These are phyloP conservation scores for Tolypocladium tropicale DNA, from an alignment of 2,329 filamentous ascomycete genomes.

Conservation along the genomic window DNA sequence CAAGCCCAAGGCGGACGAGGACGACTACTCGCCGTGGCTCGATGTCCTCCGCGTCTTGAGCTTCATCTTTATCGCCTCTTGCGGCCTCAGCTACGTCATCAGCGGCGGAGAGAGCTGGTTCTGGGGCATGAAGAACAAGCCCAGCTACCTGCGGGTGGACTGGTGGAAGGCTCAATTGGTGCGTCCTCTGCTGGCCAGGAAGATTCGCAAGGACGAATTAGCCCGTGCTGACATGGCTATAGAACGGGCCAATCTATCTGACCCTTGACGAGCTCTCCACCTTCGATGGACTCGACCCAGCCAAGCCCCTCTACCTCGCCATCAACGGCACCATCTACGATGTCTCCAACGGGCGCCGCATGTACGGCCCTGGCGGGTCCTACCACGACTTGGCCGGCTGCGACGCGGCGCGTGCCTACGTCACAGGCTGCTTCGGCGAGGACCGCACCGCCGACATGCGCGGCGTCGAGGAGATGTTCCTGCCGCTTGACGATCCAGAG, in stretches of 20 bases:
- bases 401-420: constrained; percentile 79
- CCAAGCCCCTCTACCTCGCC: constrained; percentile 77
- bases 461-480: constrained; percentile 78
- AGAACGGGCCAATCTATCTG: constrained; percentile 54
- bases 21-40: constrained; percentile 48
- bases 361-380: constrained; percentile 75
- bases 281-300: constrained; percentile 69
- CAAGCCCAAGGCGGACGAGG: constrained; percentile 29
- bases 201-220: neutral
- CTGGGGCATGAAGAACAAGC: constrained; percentile 53
- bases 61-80: constrained; percentile 56
- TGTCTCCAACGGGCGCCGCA: constrained; percentile 55
- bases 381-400: constrained; percentile 81
- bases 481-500: constrained; percentile 51
- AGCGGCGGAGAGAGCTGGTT: constrained; percentile 59
- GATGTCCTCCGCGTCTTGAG: constrained; percentile 61
- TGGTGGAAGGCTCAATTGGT: constrained; percentile 53
- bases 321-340: constrained; percentile 85
- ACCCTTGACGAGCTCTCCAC: constrained; percentile 63
- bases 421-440: constrained; percentile 85
- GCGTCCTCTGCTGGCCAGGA: constrained; percentile 17
- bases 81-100: constrained; percentile 65
- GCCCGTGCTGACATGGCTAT: neutral
- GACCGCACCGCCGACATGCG: constrained; percentile 78
- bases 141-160: constrained; percentile 49